These are phyloP conservation scores for Globisporangium middletonii DNA, from an alignment of 352 stramenopile genomes.

Conservation along the genomic window DNA sequence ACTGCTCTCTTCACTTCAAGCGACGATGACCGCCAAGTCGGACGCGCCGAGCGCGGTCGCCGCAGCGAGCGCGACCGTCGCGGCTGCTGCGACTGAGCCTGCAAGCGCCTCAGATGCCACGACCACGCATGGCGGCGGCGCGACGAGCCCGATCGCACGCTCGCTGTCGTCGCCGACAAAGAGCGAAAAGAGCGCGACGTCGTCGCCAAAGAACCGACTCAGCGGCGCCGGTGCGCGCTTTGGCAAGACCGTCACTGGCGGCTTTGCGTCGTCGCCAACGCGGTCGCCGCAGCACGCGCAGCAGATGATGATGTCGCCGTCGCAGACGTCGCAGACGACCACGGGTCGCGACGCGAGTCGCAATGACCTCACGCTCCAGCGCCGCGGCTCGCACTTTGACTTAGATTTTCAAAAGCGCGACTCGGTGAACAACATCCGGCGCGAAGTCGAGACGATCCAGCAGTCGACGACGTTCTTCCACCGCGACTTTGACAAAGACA, in stretches of 20 bases:
- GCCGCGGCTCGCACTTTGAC: conserved; percentile 20
- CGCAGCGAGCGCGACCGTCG: not conserved
- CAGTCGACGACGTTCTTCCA: conserved; percentile 45
- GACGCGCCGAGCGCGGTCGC: too few species aligned
- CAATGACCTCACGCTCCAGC: conserved; percentile 7
- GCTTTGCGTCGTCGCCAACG: conserved; percentile 2
- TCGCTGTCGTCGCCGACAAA: conserved; percentile 11
- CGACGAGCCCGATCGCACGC: conserved; percentile 2
- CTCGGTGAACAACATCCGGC: conserved; percentile 32
- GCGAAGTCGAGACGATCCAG: conserved; percentile 24
- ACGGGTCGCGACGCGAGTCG: conserved; percentile 8
- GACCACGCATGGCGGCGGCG: not conserved
- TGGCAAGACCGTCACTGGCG: not conserved
- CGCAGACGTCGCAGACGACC: conserved; percentile 1
- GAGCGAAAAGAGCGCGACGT: conserved; percentile 8
- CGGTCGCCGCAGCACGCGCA: not conserved
- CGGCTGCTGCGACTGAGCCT: not conserved
- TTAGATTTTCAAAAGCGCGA: conserved; percentile 42
- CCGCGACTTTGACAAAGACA: conserved; percentile 53
- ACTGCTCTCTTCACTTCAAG: not conserved
- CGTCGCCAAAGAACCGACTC: conserved; percentile 2
- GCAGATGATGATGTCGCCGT: not conserved
- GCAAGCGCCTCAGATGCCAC: not conserved
- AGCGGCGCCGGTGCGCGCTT: not conserved
- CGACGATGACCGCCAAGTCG: not conserved